Base-by-base conservation (phyloP, 2,329 filamentous ascomycete species). In the Orbilia ellipsospora region DNA sequence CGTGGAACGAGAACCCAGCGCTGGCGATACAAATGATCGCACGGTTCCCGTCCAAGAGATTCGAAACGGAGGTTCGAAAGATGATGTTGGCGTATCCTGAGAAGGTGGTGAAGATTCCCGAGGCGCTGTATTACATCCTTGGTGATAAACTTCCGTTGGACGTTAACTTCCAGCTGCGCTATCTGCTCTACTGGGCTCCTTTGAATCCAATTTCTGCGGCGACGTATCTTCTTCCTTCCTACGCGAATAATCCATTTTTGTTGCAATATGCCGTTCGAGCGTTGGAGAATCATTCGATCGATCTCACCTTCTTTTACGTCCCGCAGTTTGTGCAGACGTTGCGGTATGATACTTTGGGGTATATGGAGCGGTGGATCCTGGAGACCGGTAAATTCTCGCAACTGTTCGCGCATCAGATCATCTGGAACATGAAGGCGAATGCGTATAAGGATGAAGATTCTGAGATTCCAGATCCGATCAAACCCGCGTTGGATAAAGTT, bases 371-470 rank as follows among this genome's bases (percentile, higher is more conserved):
- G 52, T 99, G 97, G 81, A 98, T 99, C 66, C 86, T 98, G 15
- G 95, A 99, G 83, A 97, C 96, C 0, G 95, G 94, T 0, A 94
- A 96, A 80, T 94, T 97, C 80, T 98, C 95, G n/a, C 95, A 98
- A 82, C 85, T 98, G 7, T 99, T 99, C 82, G 94, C 96, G 1
- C 96, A 99, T 82, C 95, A 99, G 80, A 98, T 99, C 78, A 99
- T 99, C 81, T 99, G 96, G 95, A 99, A 99, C 82, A 99, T 99
- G 91, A 99, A 98, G 82, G 95, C 95, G 36, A 99, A 99, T 82
- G 92, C 94, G 0, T 99, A 92, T 86, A 99, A 97, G 82, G 96
- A 99, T 78, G 94, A 99, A 80, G 93, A 97, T 78, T 94, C 91
- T 13, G 89, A 91, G 79, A 88, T 96, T 77, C 94, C 95, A 18